Evolutionary conservation across 306 rosid species (phyloP).

Genomic region (Cicer chorassanicum): DNA sequence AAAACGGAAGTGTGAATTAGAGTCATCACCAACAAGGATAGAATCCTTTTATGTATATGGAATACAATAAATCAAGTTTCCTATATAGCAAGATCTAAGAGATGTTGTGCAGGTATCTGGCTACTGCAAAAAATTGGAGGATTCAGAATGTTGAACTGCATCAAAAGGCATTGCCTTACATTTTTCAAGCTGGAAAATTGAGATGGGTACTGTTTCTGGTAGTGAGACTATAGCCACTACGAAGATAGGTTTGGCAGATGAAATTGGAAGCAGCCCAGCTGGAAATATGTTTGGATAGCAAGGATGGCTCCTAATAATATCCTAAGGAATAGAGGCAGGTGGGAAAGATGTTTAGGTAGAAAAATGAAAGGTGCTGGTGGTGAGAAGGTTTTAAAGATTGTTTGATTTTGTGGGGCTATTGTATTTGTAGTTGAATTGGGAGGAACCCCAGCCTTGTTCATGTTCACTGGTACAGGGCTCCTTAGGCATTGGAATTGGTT

Average conservation of each 20-base stretch:
- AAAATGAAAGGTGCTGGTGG: not conserved
- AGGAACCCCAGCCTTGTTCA: not conserved
- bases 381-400: not conserved
- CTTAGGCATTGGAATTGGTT: not conserved
- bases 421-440: not conserved
- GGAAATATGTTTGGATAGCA: too few relatives aligned
- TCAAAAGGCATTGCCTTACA: too few relatives aligned
- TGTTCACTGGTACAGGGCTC: not conserved
- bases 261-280: too few relatives aligned
- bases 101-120: not conserved
- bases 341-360: not conserved
- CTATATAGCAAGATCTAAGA: not conserved
- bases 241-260: too few relatives aligned
- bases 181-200: too few relatives aligned
- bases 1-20: not conserved
- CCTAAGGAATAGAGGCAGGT: not conserved
- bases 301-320: not conserved
- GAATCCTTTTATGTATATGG: not conserved
- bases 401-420: not conserved
- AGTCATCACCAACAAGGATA: conserved; percentile 11
- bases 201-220: too few relatives aligned
- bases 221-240: too few relatives aligned
- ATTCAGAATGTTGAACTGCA: not conserved
- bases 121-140: not conserved
- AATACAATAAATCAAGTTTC: not conserved